phyloP scores from a whole-genome alignment of 1,284 basidiomycete genomes.

The Puccinia coronata region DNA sequence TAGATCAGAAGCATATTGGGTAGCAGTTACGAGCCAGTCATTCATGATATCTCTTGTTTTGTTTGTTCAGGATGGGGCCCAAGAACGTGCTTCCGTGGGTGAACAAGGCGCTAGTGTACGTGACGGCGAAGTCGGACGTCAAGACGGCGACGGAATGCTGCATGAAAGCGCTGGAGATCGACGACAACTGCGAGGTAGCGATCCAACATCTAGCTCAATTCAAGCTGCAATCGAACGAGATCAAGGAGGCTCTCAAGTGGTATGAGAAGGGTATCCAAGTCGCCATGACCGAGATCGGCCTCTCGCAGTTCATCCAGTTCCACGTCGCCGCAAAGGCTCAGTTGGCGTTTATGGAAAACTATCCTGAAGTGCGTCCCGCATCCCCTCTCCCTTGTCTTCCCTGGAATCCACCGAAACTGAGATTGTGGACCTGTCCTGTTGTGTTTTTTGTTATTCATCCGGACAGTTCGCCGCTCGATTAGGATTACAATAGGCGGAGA shows the following conservation, averaged over 20 bases:
- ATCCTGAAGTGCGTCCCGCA: constrained; percentile 66
- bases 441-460: neutral
- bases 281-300: constrained; percentile 85
- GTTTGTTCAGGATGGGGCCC: constrained; percentile 30
- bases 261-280: constrained; percentile 82
- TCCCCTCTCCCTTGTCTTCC: neutral
- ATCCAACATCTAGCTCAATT: constrained; percentile 94
- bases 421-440: neutral
- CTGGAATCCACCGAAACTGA: neutral
- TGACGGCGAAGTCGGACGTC: constrained; percentile 67
- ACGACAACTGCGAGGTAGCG: constrained; percentile 93
- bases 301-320: constrained; percentile 64
- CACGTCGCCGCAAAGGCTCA: constrained; percentile 72
- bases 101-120: constrained; percentile 95
- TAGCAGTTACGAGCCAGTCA: neutral
- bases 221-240: constrained; percentile 84
- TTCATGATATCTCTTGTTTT: neutral
- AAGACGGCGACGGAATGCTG: constrained; percentile 80
- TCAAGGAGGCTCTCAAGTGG: constrained; percentile 81
- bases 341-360: constrained; percentile 75
- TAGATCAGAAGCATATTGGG: no score
- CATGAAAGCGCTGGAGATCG: constrained; percentile 80
- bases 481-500: constrained; percentile 6
- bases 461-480: constrained; percentile 33
- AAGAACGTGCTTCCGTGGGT: constrained; percentile 68